A percentile compares a stretch with the other conserved stretches of the same genome.
Conservation (phyloP, 768 basidiomycete species). For the Amanita molliuscula region DNA sequence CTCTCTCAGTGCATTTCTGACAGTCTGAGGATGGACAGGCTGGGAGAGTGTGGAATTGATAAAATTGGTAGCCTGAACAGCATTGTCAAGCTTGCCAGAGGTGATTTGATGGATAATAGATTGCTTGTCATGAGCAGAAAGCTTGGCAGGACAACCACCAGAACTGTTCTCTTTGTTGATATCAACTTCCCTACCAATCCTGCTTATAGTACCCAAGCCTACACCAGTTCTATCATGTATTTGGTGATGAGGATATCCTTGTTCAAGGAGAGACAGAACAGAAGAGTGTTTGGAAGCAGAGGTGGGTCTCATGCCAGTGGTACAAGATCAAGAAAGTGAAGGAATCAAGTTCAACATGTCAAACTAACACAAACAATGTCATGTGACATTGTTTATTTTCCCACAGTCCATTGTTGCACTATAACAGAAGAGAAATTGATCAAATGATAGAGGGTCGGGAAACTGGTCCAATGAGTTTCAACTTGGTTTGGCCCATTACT, state of each 20-base stretch:
- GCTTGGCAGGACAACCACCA: conserved; percentile 1
- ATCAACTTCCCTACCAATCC: neutral
- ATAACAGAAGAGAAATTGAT: too few species aligned
- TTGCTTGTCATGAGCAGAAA: conserved; percentile 7
- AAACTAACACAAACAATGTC: neutral
- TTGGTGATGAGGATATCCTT: neutral
- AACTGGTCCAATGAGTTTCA: too few species aligned
- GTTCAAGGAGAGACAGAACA: neutral
- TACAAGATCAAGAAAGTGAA: neutral
- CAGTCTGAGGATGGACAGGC: conserved; percentile 12
- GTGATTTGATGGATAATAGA: conserved; percentile 14
- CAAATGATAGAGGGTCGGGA: too few species aligned
- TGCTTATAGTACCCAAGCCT: neutral
- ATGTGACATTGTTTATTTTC: neutral
- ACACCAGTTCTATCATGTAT: neutral
- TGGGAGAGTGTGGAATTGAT: conserved; percentile 9
- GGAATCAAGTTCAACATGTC: neutral
- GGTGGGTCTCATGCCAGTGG: conserved; percentile 2
- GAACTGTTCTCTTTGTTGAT: neutral
- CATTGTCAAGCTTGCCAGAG: conserved; percentile 13
- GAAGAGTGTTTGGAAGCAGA: neutral
- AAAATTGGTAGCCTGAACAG: conserved; percentile 11
- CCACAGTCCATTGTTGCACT: too few species aligned
- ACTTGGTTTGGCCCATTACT: too few species aligned
- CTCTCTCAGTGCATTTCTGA: conserved; percentile 13